Evolutionary conservation across 495 filamentous ascomycete genomes (phyloP), one percentile per base, ranked within the genome.

Genomic region (Neurospora sublineolata): DNA sequence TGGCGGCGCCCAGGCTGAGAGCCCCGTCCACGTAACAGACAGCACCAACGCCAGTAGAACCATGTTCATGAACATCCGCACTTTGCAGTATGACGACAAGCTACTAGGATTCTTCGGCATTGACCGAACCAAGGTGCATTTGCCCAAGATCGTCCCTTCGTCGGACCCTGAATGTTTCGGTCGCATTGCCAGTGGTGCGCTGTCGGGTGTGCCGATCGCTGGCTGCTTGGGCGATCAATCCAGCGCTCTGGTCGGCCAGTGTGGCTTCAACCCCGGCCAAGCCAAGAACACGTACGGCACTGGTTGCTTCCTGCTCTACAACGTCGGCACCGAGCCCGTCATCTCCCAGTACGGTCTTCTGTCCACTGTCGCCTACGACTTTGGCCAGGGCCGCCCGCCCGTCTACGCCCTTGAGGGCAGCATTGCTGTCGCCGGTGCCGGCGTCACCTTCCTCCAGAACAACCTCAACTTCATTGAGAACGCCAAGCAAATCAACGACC

Each of bases 241-340:
- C 42, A 89, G 93, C 67, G 94, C 94, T 7, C 81, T 98, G 67
- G 94, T 98, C 46, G 94, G 94, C 52, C 94, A 98, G 79, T 92
- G 93, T 77, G 94, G 91, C 33, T 97, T 97, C 80, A 89, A 84
- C 14, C 90, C 94, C 1, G 94, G 94, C 68, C 86, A 86, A 74
- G 94, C 94, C 44, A 98, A 98, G 85, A 97, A 97, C 79, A 98
- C 94, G 1, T 98, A 97, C 73, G 94, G 94, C 46, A 98, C 94
- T 3, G 94, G 94, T 37, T 97, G 94, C 80, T 98, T 98, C 84
- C 85, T 98, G 70, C 86, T 98, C 4, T 97, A 97, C 78, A 97
- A 98, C 78, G 93, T 97, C 70, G 94, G 94, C 68, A 86, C 90
- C 36, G 91, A 93, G 81, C 94, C 94, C 3, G 94, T 97, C 58